Base-by-base conservation (phyloP, 768 basidiomycete species). In the Auricularia cornea region DNA sequence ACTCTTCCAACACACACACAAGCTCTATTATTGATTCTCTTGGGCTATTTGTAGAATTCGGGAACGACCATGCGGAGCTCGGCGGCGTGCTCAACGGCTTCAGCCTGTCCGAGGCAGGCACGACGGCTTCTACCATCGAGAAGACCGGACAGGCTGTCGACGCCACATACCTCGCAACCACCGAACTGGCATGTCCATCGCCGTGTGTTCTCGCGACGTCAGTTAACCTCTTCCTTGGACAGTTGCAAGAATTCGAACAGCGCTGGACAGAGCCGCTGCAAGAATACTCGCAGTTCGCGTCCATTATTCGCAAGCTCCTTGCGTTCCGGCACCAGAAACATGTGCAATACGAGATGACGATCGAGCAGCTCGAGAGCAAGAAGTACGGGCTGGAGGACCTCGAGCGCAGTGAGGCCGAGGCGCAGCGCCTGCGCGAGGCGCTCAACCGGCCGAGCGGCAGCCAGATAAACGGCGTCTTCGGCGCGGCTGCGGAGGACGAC, bases 281-380 rank as follows among this genome's bases (percentile, higher is more conserved):
- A 68, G 95, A 98, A 72, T 98, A 98, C 74, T 78, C 88, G 61
- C 97, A 98, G 74, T 99, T 98, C 72, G 92, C 91, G 14, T 79
- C 82, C 23, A 95, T 98, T 71, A 98, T 99, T 78, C 95, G 93
- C 81, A 90, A 90, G 70, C 78, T 98, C 35, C 85, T 99, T 57
- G 86, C 86, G 0, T 99, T 95, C 76, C 90, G 97, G 51, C 96
- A 98, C 72, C 94, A 95, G 76, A 98, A 98, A 76, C 94, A 99
- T 66, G 90, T 94, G 8, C 97, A 99, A 73, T 95, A 89, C 70
- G 97, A 99, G 76, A 90, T 97, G 84, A 96, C 97, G 3, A 91
- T 96, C 73, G 95, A 98, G 72, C 80, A 81, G 29, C 79, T 99
- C 14, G 94, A 94, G 67, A 78, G 79, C 16, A 96, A 93, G 74